These are phyloP conservation scores for Elongisporangium senticosum DNA, from an alignment of 352 stramenopile genomes.

Conservation along the genomic window DNA sequence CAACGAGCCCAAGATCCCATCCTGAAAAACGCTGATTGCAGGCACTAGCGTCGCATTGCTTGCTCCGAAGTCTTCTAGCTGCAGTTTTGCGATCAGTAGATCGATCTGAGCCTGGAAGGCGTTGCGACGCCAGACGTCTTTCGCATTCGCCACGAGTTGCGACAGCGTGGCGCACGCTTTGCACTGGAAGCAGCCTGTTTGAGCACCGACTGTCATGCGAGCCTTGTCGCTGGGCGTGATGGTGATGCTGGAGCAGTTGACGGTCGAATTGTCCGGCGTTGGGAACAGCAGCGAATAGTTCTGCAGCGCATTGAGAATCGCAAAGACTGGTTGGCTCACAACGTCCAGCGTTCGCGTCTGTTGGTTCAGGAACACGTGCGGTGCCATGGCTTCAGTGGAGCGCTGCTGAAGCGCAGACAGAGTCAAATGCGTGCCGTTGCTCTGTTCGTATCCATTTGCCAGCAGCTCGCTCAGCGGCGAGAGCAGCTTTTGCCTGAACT, in stretches of 20 bases:
- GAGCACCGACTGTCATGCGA: slow-evolving; percentile 48
- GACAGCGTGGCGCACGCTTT: slow-evolving; percentile 39
- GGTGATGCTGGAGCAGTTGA: slow-evolving; percentile 34
- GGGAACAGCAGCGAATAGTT: slow-evolving; percentile 44
- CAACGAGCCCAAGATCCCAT: slow-evolving; percentile 24
- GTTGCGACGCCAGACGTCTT: slow-evolving; percentile 33
- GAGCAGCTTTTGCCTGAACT: slow-evolving; percentile 36
- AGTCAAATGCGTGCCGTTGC: slow-evolving; percentile 1
- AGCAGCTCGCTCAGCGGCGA: slow-evolving; percentile 28
- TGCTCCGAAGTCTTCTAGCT: slow-evolving; percentile 34
- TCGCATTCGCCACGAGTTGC: slow-evolving; percentile 22
- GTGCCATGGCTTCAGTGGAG: slow-evolving; percentile 13
- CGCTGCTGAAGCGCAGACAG: slow-evolving; percentile 25
- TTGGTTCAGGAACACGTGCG: slow-evolving; percentile 41
- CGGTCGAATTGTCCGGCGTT: slow-evolving; percentile 19
- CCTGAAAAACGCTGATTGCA: slow-evolving; percentile 23
- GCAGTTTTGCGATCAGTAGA: slow-evolving; percentile 30
- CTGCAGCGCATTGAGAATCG: slow-evolving; percentile 25
- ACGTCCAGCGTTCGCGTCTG: slow-evolving; percentile 28
- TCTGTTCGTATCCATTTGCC: slow-evolving; percentile 4
- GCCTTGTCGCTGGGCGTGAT: slow-evolving; percentile 37
- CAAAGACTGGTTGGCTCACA: slow-evolving; percentile 35
- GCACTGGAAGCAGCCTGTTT: slow-evolving; percentile 61
- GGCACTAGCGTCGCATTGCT: slow-evolving; percentile 13
- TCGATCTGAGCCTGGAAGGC: slow-evolving; percentile 56